phyloP scores from a whole-genome alignment of 1,284 basidiomycete genomes.

The Singerocomus rubriflavus region DNA sequence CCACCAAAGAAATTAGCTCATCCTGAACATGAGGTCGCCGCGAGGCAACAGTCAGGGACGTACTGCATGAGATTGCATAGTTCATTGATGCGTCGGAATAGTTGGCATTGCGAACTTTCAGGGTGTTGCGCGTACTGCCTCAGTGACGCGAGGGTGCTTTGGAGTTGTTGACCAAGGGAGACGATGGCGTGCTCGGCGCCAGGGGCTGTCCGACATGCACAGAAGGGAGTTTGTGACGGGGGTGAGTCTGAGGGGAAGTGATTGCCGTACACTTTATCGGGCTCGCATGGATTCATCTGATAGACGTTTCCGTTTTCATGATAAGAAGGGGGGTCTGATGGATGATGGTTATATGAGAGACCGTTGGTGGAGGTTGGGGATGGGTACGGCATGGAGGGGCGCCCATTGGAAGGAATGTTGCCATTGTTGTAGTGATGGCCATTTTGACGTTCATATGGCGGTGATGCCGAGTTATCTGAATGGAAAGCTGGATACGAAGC shows the following conservation, averaged over 20 bases:
- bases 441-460: constrained; percentile 35
- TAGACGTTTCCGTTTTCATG: constrained; percentile 46
- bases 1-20: constrained; percentile 31
- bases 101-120: constrained; percentile 48
- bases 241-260: constrained; percentile 40
- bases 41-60: constrained; percentile 35
- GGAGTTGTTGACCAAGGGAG: constrained; percentile 60
- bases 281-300: constrained; percentile 43
- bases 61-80: constrained; percentile 66
- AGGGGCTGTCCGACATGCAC: constrained; percentile 63
- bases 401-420: constrained; percentile 29
- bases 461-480: constrained; percentile 33
- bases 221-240: constrained; percentile 43
- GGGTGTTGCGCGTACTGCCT: constrained; percentile 62
- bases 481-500: constrained; percentile 40
- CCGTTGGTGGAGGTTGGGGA: constrained; percentile 36
- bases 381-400: constrained; percentile 33
- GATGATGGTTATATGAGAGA: constrained; percentile 33
- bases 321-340: constrained; percentile 40
- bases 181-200: constrained; percentile 56
- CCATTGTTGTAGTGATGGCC: constrained; percentile 34
- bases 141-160: constrained; percentile 52
- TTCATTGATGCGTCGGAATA: constrained; percentile 60
- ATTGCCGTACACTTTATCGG: constrained; percentile 42
- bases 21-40: constrained; percentile 30